These are phyloP conservation scores for Iberis pinnata DNA, from an alignment of 345 rosid species.

Conservation along the genomic window DNA sequence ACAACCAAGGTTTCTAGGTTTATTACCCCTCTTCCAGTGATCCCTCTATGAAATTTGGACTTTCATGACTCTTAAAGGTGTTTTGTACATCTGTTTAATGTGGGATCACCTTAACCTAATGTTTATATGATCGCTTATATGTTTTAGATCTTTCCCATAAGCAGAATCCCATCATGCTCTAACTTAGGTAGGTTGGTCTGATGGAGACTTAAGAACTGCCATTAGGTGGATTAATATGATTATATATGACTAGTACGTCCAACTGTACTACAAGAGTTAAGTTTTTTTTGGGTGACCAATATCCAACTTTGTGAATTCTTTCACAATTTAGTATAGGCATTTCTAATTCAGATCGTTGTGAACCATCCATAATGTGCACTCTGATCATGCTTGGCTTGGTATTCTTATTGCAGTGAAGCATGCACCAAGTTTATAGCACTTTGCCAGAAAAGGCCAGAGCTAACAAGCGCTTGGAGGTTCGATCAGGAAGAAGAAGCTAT, in stretches of 20 bases:
- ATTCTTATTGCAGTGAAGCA: slow-evolving; percentile 48
- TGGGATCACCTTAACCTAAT: too few species aligned
- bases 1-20: too few species aligned
- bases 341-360: slow-evolving; percentile 8
- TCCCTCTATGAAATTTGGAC: too few species aligned
- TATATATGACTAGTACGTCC: slow-evolving; percentile 19
- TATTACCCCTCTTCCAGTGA: too few species aligned
- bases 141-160: slow-evolving; percentile 31
- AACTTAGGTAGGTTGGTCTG: slow-evolving; percentile 35
- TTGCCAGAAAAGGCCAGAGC: slow-evolving; percentile 68
- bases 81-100: too few species aligned
- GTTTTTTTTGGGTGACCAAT: slow-evolving; percentile 5
- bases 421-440: slow-evolving; percentile 57
- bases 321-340: slow-evolving; percentile 9
- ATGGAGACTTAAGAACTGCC: slow-evolving; percentile 35
- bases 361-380: background rate
- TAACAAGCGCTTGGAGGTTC: slow-evolving; percentile 49
- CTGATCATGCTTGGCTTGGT: slow-evolving; percentile 15
- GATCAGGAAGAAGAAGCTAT: slow-evolving; percentile 49
- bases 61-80: too few species aligned
- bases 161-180: slow-evolving; percentile 34
- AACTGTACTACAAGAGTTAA: slow-evolving; percentile 1
- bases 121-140: too few species aligned
- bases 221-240: slow-evolving; percentile 20
- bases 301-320: slow-evolving; percentile 17